These are phyloP conservation scores for Aspergillus spinulosporus DNA, from an alignment of 2,329 filamentous ascomycete species.

Conservation along the genomic window DNA sequence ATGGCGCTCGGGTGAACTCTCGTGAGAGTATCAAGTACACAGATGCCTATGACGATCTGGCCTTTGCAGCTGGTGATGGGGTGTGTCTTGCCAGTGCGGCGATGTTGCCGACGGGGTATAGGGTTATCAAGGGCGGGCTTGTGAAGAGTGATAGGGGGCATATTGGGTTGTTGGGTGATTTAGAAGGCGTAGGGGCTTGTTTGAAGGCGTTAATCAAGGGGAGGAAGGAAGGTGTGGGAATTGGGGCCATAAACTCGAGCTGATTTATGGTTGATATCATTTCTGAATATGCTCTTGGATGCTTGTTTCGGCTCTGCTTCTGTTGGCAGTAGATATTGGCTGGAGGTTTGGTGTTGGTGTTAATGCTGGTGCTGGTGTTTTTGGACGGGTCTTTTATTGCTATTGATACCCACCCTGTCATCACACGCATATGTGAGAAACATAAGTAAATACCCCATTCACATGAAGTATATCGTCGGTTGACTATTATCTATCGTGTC, in stretches of 20 bases:
- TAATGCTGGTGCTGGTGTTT: background rate
- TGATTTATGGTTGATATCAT: background rate
- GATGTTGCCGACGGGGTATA: conserved; percentile 80
- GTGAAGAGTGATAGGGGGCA: conserved; percentile 83
- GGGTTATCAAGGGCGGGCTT: conserved; percentile 69
- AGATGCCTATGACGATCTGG: conserved; percentile 81
- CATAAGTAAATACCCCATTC: background rate
- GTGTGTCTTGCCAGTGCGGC: conserved; percentile 83
- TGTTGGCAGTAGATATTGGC: too few species aligned
- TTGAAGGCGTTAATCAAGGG: conserved; percentile 68
- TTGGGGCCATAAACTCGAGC: conserved; percentile 43
- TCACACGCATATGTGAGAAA: background rate
- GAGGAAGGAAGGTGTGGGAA: conserved; percentile 70
- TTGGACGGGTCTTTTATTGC: background rate
- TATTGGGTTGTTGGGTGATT: conserved; percentile 80
- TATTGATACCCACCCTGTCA: background rate
- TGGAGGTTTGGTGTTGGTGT: background rate
- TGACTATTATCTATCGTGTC: too few species aligned
- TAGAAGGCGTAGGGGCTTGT: conserved; percentile 76
- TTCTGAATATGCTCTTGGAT: too few species aligned
- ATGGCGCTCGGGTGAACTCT: conserved; percentile 71
- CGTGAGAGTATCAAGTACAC: conserved; percentile 71
- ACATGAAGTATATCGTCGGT: too few species aligned
- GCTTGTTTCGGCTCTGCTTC: too few species aligned
- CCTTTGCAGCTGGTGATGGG: conserved; percentile 84